Base-by-base conservation (phyloP, 768 basidiomycete species). In the Rhodosporidiobolus odoratus region DNA sequence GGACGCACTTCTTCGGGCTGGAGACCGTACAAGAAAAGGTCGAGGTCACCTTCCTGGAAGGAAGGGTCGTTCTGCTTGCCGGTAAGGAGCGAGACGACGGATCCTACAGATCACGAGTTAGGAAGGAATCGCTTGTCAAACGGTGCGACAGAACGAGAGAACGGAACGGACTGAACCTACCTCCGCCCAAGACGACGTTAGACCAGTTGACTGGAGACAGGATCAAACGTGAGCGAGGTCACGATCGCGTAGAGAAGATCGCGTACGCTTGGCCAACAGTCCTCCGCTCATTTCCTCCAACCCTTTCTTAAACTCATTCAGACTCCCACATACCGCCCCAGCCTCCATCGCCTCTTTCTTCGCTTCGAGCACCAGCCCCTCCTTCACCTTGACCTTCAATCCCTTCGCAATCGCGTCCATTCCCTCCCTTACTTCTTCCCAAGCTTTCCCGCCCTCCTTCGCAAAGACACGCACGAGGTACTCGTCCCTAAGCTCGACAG, bases 21-120 rank as follows among this genome's bases (percentile, higher is more conserved):
- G 34, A 65, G 58, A 12, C 63, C 63, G 50, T 65, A 60, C n/a
- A 70, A 58, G 58, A 70, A 65, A 15, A 70, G 64, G 47, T 70
- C 69, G 30, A 60, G 40, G 34, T 70, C 69, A 15, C n/a, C n/a
- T 15, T 43, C 43, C 5, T 35, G 13, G 69, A 50, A 70, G 4
- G 32, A 25, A 2, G 15, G 2, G 58, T 35, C 34, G 23, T 38
- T 32, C 23, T 52, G 15, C 58, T 54, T 25, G 40, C 58, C 58
- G 25, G 69, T 59, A 32, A 65, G 43, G 27, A 68, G 38, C 1
- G 40, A 32, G 38, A 70, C 43, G 10, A 65, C 69, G 23, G 40
- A 35, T 2, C 69, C 67, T 62, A 27, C 10, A 27, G 25, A 21
- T 21, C 38, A 32, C 16, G 2, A 17, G 19, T 9, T 13, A 21